Conservation (phyloP, 805 yeast species). For the Candida oleophila region DNA sequence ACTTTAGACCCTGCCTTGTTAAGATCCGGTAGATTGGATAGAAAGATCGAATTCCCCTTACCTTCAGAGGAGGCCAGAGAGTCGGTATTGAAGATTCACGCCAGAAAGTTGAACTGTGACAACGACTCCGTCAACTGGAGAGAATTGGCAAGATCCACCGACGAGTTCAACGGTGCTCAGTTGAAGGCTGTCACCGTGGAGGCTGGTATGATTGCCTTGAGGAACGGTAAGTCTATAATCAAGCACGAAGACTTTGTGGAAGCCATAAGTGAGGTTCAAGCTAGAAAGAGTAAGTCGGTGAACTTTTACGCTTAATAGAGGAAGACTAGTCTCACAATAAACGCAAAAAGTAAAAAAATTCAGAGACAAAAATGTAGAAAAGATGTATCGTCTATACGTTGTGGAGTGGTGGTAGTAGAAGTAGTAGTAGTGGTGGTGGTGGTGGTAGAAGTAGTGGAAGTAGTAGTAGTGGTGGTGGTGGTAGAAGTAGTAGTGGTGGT, state of each 20-base stretch:
- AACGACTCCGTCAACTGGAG: constrained; percentile 89
- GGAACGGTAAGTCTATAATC: constrained; percentile 88
- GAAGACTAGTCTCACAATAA: background rate
- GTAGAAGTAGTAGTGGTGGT: no score
- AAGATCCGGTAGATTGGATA: constrained; percentile 95
- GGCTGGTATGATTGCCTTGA: constrained; percentile 98
- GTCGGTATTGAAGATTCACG: constrained; percentile 93
- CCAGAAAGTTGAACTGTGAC: constrained; percentile 94
- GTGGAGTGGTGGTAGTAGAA: no score
- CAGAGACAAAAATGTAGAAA: background rate
- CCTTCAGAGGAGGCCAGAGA: constrained; percentile 98
- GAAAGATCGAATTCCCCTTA: constrained; percentile 96
- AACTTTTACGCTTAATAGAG: constrained; percentile 79
- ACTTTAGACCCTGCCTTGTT: constrained; percentile 97
- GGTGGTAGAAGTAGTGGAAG: no score
- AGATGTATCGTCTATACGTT: no score
- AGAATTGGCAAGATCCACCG: constrained; percentile 96
- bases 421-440: no score
- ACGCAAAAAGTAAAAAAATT: background rate
- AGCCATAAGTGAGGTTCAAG: constrained; percentile 97
- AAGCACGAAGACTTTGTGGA: constrained; percentile 98
- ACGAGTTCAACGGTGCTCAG: constrained; percentile 99
- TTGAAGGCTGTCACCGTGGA: constrained; percentile 98
- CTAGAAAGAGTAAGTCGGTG: constrained; percentile 91
- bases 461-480: no score